A percentile compares a stretch with the other conserved stretches of the same genome.
Conservation (phyloP, 768 basidiomycete species). For the Pulveroboletus sp. region DNA sequence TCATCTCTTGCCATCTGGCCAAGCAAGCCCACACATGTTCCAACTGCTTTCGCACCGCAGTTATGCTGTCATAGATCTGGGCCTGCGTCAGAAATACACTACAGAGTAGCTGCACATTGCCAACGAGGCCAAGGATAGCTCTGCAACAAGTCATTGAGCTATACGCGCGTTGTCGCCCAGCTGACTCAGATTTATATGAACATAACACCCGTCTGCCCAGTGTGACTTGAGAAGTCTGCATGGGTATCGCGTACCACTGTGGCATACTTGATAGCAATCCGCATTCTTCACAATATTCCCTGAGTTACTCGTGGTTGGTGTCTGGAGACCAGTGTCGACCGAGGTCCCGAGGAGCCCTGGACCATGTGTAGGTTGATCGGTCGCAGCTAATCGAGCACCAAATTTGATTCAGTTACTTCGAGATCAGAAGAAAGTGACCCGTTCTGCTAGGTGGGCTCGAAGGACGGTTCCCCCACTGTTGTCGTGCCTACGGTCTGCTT, state of each 20-base stretch:
- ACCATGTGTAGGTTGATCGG: not conserved
- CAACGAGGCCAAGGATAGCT: not conserved
- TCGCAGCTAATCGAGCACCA: slow-evolving; percentile 1
- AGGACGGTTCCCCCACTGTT: not conserved
- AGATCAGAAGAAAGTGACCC: not conserved
- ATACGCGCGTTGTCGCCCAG: not conserved
- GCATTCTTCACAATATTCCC: too few species aligned
- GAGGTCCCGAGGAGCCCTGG: slow-evolving; percentile 12
- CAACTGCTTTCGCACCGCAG: not conserved
- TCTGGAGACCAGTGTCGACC: not conserved
- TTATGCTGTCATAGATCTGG: not conserved
- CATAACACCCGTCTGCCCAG: too few species aligned
- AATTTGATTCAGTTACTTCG: too few species aligned
- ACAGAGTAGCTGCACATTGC: too few species aligned
- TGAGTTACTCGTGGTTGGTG: not conserved
- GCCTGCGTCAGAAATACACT: not conserved
- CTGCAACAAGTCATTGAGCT: not conserved
- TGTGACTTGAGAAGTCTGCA: too few species aligned
- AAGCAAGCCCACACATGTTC: not conserved
- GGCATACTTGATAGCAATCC: too few species aligned
- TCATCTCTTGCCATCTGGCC: not conserved
- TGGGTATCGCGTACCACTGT: too few species aligned
- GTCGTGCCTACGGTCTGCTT: slow-evolving; percentile 8
- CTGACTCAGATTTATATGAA: not conserved
- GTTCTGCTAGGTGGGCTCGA: not conserved